Evolutionary conservation across 805 yeast genomes (phyloP).

Genomic region (Candida easanensis): DNA sequence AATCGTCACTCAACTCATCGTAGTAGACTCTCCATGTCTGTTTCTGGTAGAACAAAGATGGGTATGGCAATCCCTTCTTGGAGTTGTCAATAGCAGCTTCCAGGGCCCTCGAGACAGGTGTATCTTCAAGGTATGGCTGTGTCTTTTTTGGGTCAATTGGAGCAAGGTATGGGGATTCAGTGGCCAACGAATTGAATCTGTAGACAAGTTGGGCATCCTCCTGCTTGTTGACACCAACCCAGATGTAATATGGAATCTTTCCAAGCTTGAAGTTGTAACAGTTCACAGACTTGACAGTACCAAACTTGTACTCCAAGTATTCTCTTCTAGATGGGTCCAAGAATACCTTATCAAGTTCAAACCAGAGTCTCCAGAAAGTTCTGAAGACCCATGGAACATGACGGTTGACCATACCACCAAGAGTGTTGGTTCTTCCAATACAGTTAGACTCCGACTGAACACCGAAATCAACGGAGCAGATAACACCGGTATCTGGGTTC

Average conservation of each 20-base stretch:
- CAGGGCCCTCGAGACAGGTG: conserved; percentile 62
- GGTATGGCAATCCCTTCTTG: conserved; percentile 68
- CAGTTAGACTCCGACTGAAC: conserved; percentile 65
- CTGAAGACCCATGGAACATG: conserved; percentile 75
- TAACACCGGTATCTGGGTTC: conserved; percentile 53
- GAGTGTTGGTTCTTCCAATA: conserved; percentile 65
- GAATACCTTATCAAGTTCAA: conserved; percentile 78
- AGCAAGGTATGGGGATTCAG: conserved; percentile 78
- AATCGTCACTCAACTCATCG: conserved; percentile 65
- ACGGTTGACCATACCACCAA: conserved; percentile 71
- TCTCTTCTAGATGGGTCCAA: conserved; percentile 80
- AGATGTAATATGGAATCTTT: conserved; percentile 75
- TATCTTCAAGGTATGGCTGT: conserved; percentile 19
- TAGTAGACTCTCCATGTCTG: conserved; percentile 79
- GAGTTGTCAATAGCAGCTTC: conserved; percentile 69
- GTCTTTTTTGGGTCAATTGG: conserved; percentile 39
- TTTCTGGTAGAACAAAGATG: conserved; percentile 74
- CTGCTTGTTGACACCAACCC: conserved; percentile 73
- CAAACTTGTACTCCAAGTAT: conserved; percentile 78
- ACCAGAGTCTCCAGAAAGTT: conserved; percentile 86
- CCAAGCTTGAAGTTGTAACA: conserved; percentile 64
- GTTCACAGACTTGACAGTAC: conserved; percentile 75
- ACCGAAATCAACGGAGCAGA: conserved; percentile 78
- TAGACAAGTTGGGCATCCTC: conserved; percentile 47
- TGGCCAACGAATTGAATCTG: conserved; percentile 66